These are phyloP conservation scores for Ascochyta viciae-villosae DNA, from an alignment of 2,329 filamentous ascomycete genomes.

Conservation along the genomic window DNA sequence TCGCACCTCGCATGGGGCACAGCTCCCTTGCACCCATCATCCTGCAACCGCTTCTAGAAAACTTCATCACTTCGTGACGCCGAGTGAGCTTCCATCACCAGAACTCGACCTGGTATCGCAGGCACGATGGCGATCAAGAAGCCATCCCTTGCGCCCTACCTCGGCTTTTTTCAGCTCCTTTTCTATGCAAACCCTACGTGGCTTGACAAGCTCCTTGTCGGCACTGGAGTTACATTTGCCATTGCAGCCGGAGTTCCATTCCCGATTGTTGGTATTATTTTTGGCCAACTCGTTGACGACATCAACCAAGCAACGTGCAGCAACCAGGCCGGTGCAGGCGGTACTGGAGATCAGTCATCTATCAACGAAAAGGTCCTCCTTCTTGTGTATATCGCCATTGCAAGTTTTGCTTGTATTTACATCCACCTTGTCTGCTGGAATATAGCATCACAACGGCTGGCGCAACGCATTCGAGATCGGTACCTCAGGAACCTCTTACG, in stretches of 20 bases:
- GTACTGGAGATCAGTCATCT: conserved; percentile 47
- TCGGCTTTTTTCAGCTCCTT: conserved; percentile 44
- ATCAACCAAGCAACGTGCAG: conserved; percentile 65
- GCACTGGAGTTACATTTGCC: conserved; percentile 53
- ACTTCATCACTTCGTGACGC: conserved; percentile 28
- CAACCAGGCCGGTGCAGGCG: conserved; percentile 27
- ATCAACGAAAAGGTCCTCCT: conserved; percentile 65
- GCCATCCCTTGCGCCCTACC: conserved; percentile 37
- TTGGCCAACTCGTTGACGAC: conserved; percentile 68
- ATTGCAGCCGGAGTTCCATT: conserved; percentile 68
- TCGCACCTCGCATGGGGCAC: conserved; percentile 32
- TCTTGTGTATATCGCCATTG: conserved; percentile 70
- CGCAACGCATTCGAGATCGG: conserved; percentile 66
- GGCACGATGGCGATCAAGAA: conserved; percentile 38
- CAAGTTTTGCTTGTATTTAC: conserved; percentile 69
- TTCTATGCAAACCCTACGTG: conserved; percentile 48
- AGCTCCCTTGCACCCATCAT: conserved; percentile 24
- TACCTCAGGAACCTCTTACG: conserved; percentile 66
- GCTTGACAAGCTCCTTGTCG: conserved; percentile 46
- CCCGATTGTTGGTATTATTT: conserved; percentile 69
- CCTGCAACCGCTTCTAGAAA: conserved; percentile 26
- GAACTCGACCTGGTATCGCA: conserved; percentile 16
- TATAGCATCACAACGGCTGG: conserved; percentile 68
- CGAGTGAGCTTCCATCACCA: conserved; percentile 20
- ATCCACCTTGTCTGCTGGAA: conserved; percentile 69